Percentiles rank a stretch among this genome's conserved stretches.
These are phyloP conservation scores for Ceratocystis diversiconidia DNA, from an alignment of 2,329 filamentous ascomycete species.

Conservation along the genomic window DNA sequence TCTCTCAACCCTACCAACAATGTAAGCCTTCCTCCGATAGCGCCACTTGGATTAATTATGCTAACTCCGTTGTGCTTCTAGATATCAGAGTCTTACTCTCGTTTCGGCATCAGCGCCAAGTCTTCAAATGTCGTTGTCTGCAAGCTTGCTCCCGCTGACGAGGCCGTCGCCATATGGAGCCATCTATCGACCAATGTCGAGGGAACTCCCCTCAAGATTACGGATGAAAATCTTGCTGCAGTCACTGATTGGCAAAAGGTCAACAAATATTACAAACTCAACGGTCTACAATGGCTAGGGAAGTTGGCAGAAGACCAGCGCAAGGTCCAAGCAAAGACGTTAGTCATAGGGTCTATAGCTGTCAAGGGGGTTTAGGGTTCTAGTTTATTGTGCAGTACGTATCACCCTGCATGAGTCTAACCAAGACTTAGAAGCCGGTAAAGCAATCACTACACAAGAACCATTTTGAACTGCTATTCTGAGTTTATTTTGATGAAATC, in stretches of 20 bases:
- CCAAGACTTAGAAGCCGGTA: neutral
- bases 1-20: slow-evolving; percentile 72
- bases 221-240: slow-evolving; percentile 45
- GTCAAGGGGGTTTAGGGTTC: slow-evolving; percentile 38
- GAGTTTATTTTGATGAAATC: neutral
- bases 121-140: slow-evolving; percentile 64
- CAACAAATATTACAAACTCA: slow-evolving; percentile 77
- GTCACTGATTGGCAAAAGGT: slow-evolving; percentile 55
- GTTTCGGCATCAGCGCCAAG: slow-evolving; percentile 62
- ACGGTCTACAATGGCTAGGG: slow-evolving; percentile 40
- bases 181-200: slow-evolving; percentile 51
- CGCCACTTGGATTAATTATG: neutral
- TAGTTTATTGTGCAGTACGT: neutral
- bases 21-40: slow-evolving; percentile 29
- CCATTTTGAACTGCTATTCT: neutral
- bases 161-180: slow-evolving; percentile 31
- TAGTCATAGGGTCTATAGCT: slow-evolving; percentile 65
- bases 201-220: slow-evolving; percentile 44
- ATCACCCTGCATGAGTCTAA: neutral
- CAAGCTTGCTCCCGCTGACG: slow-evolving; percentile 48
- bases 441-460: neutral
- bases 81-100: slow-evolving; percentile 85
- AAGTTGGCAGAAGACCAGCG: slow-evolving; percentile 30
- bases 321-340: slow-evolving; percentile 48
- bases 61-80: slow-evolving; percentile 26